These are phyloP conservation scores for Psilocybe mexicana DNA, from an alignment of 1,284 basidiomycete genomes.

Conservation along the genomic window DNA sequence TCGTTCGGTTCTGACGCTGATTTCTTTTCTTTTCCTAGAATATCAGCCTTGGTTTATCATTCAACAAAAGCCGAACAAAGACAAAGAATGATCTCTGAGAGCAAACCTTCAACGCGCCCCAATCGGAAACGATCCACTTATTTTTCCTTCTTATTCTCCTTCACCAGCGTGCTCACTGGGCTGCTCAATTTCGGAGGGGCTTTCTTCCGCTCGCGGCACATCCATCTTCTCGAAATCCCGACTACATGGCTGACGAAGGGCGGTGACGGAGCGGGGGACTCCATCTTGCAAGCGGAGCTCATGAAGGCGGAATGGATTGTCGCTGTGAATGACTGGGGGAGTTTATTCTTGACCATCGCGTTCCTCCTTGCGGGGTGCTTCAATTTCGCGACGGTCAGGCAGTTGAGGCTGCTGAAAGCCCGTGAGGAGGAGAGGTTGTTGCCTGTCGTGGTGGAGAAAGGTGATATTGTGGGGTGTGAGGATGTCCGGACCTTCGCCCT, in stretches of 20 bases:
- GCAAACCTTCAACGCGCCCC: conserved; percentile 12
- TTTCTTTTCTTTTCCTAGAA: conserved; percentile 7
- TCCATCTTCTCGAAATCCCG: conserved; percentile 20
- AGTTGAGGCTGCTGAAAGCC: conserved; percentile 15
- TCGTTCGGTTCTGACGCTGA: neutral
- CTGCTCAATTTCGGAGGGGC: conserved; percentile 18
- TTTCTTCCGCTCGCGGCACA: conserved; percentile 16
- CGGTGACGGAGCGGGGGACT: neutral
- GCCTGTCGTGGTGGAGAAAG: neutral
- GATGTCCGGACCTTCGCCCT: neutral
- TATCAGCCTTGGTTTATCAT: conserved; percentile 18
- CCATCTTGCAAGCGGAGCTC: neutral
- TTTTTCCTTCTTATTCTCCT: conserved; percentile 17
- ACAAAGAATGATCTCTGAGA: conserved; percentile 13
- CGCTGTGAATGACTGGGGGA: conserved; percentile 24
- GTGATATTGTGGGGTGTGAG: neutral
- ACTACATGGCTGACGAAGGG: conserved; percentile 10
- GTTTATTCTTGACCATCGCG: conserved; percentile 16
- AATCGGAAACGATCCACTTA: conserved; percentile 1
- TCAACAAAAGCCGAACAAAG: conserved; percentile 17
- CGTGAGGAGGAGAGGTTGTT: conserved; percentile 10
- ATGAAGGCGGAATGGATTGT: conserved; percentile 19
- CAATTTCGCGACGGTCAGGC: conserved; percentile 22
- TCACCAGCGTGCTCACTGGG: conserved; percentile 19
- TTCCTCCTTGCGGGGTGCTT: conserved; percentile 20